Evolutionary conservation across 306 rosid species (phyloP), one percentile per base, ranked within the genome.

Genomic region (Lathyrus aphaca): DNA sequence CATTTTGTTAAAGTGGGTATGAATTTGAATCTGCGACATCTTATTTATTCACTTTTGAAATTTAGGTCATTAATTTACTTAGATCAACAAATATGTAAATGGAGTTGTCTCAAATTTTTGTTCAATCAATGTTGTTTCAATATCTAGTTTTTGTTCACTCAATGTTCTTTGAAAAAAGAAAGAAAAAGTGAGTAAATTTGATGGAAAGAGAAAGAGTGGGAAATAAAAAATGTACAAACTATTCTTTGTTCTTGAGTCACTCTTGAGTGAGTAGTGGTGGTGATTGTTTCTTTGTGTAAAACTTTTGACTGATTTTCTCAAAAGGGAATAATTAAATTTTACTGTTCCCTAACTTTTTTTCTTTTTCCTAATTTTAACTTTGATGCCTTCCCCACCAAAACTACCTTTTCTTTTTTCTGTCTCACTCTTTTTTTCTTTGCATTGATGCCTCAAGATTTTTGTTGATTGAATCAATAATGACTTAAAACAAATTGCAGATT

Each of bases 241-340:
- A 66, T 74, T 74, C 72, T 59, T 56, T 74, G 66, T 74, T 74
- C 81, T 50, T 67, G 58, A 80, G 25, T 50, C 74, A 43, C 72
- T 74, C 80, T 60, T 77, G 73, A 79, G 75, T 68, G 68, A 61
- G 46, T 60, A 73, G 60, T 60, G 77, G 82, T 77, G 81, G 68
- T 65, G 74, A 73, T 66, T 74, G 51, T 67, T 46, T 61, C 67
- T 61, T 80, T 61, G 76, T 74, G 18, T 51, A 71, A 38, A 61
- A 16, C 78, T 80, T 83, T 83, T 80, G 81, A 77, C 81, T 75
- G 14, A 61, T 62, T 68, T 77, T 39, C 69, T 50, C 78, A 54
- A 69, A 80, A 66, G 69, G 68, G 75, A 56, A 66, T 74, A 55
- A 58, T 76, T 71, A 80, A 77, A 56, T 53, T 83, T 70, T 74